Evolutionary conservation across 495 filamentous ascomycete species (phyloP), one percentile per base, ranked within the genome.

Genomic region (Penicillium lagena): DNA sequence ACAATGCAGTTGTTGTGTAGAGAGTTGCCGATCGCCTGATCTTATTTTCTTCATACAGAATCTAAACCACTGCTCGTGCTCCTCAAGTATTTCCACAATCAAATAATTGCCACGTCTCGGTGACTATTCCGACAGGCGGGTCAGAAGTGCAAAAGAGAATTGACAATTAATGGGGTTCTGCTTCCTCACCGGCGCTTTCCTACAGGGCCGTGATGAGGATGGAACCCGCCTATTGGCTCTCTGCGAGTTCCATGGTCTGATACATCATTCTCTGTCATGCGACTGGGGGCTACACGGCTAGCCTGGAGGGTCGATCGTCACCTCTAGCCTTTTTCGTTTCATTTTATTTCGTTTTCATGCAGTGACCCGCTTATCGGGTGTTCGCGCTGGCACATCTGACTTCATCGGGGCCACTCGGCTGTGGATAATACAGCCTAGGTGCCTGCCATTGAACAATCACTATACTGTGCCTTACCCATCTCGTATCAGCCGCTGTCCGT

Each of bases 261-360:
- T 60, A 58, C 59, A 57, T 62, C 58, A 49, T 52, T 47, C 48
- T 42, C 48, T 54, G 56, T 70, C 62, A 70, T 60, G 67, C 54
- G 61, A 62, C 62, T 61, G 51, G 55, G 58, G 59, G 37, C 60
- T 68, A 62, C 62, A 67, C 59, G 55, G 55, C 46, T 60, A 59
- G 60, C 37, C 59, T 46, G 55, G 60, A 4, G 48, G 55, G 58
- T 50, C 57, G 59, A 68, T 70, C 64, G 52, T 59, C 51, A 51
- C 49, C 48, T 58, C 58, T 52, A 60, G 62, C 58, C 47, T 56
- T 50, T 56, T 51, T 67, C 59, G 63, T 64, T 63, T 55, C 61
- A 62, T 62, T 60, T 66, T 65, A 63, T 62, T 69, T 58, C 52
- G 55, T 59, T 62, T 59, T 64, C 41, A 55, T 70, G 64, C 67